Conservation (phyloP, 208 protist species). For the Leishmania amazonensis region DNA sequence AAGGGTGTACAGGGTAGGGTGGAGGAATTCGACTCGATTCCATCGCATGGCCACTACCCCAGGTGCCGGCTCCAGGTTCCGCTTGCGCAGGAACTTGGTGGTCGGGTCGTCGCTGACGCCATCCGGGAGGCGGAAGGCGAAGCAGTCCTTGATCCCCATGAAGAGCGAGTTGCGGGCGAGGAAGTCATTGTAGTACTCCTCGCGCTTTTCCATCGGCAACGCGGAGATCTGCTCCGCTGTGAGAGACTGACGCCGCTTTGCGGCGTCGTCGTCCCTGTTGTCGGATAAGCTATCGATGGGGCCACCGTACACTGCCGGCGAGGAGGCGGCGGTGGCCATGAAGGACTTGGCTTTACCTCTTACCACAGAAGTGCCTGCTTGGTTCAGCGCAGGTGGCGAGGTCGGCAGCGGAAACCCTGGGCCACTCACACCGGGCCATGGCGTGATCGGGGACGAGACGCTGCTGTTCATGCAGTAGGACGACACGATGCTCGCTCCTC, state of each 20-base stretch:
- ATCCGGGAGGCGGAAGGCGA: conserved; percentile 62
- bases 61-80: conserved; percentile 35
- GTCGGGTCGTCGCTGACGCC: conserved; percentile 34
- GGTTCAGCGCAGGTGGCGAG: neutral
- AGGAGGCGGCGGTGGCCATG: conserved; percentile 1
- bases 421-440: neutral
- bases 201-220: conserved; percentile 33
- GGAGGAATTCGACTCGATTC: conserved; percentile 73
- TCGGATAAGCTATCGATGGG: neutral
- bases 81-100: conserved; percentile 59
- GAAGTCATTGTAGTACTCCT: conserved; percentile 35
- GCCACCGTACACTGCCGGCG: neutral
- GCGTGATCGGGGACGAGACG: neutral
- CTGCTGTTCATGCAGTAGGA: conserved; percentile 21
- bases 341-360: neutral
- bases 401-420: neutral
- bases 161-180: conserved; percentile 35
- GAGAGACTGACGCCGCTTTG: neutral
- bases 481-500: neutral
- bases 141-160: conserved; percentile 49
- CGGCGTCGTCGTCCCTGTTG: neutral
- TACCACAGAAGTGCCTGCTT: neutral
- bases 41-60: conserved; percentile 56
- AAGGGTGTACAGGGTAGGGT: conserved; percentile 48
- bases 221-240: conserved; percentile 6